Conservation (phyloP, 768 basidiomycete genomes). For the Megacollybia marginata region DNA sequence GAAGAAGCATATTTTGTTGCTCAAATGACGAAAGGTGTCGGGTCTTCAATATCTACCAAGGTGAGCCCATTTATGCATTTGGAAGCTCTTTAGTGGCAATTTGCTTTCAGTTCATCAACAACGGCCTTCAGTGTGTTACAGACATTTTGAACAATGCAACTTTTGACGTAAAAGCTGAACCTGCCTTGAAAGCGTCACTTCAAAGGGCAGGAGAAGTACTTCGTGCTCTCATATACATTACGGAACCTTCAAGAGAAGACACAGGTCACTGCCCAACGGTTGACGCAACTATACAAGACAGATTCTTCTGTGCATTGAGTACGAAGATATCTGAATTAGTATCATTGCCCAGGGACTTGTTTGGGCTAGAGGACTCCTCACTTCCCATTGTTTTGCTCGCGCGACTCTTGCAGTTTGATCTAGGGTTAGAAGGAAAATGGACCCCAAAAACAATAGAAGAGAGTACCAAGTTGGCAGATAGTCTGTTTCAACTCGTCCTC, state of each 20-base stretch:
- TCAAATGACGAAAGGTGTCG: slow-evolving; percentile 71
- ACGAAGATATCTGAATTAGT: slow-evolving; percentile 37
- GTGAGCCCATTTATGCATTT: slow-evolving; percentile 25
- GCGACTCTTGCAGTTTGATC: slow-evolving; percentile 65
- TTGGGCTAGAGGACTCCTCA: slow-evolving; percentile 8
- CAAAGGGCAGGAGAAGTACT: slow-evolving; percentile 59
- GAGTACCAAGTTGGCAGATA: slow-evolving; percentile 30
- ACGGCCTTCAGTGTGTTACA: slow-evolving; percentile 59
- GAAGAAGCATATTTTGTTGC: slow-evolving; percentile 81
- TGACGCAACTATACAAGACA: slow-evolving; percentile 48
- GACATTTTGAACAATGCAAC: slow-evolving; percentile 39
- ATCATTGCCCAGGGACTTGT: slow-evolving; percentile 19
- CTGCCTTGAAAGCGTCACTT: slow-evolving; percentile 31
- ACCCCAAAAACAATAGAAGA: slow-evolving; percentile 40
- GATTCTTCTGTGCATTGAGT: slow-evolving; percentile 43
- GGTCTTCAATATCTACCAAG: slow-evolving; percentile 59
- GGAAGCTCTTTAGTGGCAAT: slow-evolving; percentile 1
- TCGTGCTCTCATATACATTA: slow-evolving; percentile 60
- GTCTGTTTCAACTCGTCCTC: slow-evolving; percentile 43
- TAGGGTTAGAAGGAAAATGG: slow-evolving; percentile 60
- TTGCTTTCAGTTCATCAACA: slow-evolving; percentile 58
- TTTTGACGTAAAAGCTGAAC: slow-evolving; percentile 16
- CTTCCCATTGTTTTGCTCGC: slow-evolving; percentile 46
- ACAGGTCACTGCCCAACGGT: slow-evolving; percentile 37
- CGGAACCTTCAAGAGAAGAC: slow-evolving; percentile 53